Percentiles rank a stretch among this genome's conserved stretches.
Evolutionary conservation across 2,329 filamentous ascomycete species (phyloP).

Genomic region (Pseudogymnoascus verrucosus): DNA sequence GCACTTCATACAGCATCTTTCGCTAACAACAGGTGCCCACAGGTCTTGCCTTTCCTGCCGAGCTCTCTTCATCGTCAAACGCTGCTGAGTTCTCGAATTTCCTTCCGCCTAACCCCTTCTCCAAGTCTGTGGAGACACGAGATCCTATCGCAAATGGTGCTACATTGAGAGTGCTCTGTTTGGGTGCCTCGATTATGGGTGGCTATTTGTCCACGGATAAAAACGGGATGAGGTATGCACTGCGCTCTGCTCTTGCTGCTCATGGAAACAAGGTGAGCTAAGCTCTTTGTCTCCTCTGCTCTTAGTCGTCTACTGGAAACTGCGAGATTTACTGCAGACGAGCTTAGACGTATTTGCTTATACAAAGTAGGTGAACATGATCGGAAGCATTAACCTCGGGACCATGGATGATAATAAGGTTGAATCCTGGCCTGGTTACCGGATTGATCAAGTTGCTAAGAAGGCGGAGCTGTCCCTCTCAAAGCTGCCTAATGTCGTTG

Average conservation of each 20-base stretch:
- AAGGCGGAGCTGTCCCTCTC: constrained; percentile 8
- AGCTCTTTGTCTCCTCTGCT: background rate
- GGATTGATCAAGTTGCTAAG: constrained; percentile 4
- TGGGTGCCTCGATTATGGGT: constrained; percentile 13
- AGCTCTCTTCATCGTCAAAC: background rate
- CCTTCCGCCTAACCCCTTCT: background rate
- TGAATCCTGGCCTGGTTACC: constrained; percentile 12
- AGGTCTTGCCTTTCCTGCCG: background rate
- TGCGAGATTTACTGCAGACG: background rate
- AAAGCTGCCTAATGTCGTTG: constrained; percentile 11
- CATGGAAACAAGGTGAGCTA: constrained; percentile 10
- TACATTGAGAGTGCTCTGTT: constrained; percentile 3
- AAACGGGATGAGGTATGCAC: constrained; percentile 12
- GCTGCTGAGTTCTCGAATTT: background rate
- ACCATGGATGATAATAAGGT: constrained; percentile 13
- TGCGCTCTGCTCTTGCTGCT: constrained; percentile 10
- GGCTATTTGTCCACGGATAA: constrained; percentile 9
- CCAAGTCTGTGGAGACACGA: background rate
- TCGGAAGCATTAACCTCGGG: constrained; percentile 10
- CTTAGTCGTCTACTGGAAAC: background rate
- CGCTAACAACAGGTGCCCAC: background rate
- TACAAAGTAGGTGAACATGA: constrained; percentile 9
- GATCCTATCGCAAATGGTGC: background rate
- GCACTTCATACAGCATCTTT: background rate
- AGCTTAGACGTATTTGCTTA: background rate